Percentiles rank a stretch among this genome's conserved stretches.
phyloP scores from a whole-genome alignment of 2,329 filamentous ascomycete genomes.

The Lecanoromycetidae sp. region DNA sequence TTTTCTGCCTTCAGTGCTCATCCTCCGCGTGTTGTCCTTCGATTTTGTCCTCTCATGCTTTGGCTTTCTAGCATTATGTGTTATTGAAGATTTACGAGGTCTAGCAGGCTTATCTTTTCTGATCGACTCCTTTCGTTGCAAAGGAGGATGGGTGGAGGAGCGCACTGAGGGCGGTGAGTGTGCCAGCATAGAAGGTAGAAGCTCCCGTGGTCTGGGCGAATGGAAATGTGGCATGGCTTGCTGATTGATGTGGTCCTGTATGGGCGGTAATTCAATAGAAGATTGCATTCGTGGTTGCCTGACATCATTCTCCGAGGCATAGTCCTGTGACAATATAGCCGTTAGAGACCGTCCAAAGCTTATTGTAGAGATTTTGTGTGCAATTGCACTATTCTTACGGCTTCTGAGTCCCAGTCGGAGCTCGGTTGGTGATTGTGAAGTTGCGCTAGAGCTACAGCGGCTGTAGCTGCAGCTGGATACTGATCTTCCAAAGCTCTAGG shows the following conservation, averaged over 20 bases:
- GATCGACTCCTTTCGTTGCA: slow-evolving; percentile 57
- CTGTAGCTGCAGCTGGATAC: slow-evolving; percentile 57
- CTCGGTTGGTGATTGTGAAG: slow-evolving; percentile 68
- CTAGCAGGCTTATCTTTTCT: slow-evolving; percentile 58
- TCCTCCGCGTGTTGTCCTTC: slow-evolving; percentile 58
- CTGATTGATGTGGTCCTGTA: slow-evolving; percentile 58
- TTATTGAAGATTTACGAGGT: slow-evolving; percentile 75
- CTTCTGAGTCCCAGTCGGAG: slow-evolving; percentile 65
- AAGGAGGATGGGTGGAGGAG: slow-evolving; percentile 75
- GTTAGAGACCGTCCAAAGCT: background rate
- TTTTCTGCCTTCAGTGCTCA: slow-evolving; percentile 66
- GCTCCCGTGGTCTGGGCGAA: slow-evolving; percentile 52
- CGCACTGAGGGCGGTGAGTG: slow-evolving; percentile 76
- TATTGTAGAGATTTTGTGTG: background rate
- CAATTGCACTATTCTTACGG: slow-evolving; percentile 42
- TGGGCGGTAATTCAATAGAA: slow-evolving; percentile 61
- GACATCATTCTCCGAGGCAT: slow-evolving; percentile 57
- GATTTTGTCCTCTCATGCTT: slow-evolving; percentile 76
- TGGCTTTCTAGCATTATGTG: slow-evolving; percentile 60
- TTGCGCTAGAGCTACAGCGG: slow-evolving; percentile 77
- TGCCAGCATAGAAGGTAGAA: slow-evolving; percentile 69
- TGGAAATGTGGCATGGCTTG: slow-evolving; percentile 57
- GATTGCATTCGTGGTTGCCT: slow-evolving; percentile 49
- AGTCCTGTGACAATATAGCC: slow-evolving; percentile 40
- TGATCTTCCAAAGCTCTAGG: slow-evolving; percentile 59